These are phyloP conservation scores for Cydonia oblonga DNA, from an alignment of 331 rosid species.

Conservation along the genomic window DNA sequence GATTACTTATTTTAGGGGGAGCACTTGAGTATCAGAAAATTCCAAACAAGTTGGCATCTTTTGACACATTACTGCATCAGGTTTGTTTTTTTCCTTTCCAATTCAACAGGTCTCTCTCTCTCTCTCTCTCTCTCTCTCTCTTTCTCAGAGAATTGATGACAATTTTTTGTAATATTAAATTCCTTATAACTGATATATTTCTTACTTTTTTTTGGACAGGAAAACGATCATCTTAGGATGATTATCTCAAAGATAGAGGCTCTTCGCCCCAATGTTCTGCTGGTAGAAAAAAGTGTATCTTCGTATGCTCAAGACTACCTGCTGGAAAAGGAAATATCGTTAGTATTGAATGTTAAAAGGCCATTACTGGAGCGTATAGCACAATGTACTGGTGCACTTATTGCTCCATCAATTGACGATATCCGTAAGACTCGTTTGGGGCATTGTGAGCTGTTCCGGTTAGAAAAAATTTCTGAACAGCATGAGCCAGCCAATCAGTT, in stretches of 20 bases:
- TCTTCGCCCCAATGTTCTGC: slow-evolving; percentile 79
- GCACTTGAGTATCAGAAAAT: slow-evolving; percentile 89
- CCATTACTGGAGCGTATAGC: slow-evolving; percentile 83
- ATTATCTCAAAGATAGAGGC: slow-evolving; percentile 82
- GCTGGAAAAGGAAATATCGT: slow-evolving; percentile 82
- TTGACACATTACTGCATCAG: slow-evolving; percentile 80
- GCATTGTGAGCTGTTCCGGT: slow-evolving; percentile 81
- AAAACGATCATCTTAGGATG: slow-evolving; percentile 76
- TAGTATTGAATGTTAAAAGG: slow-evolving; percentile 92
- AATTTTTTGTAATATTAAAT: neutral
- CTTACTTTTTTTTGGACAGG: slow-evolving; percentile 38
- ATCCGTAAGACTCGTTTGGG: slow-evolving; percentile 67
- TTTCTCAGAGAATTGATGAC: neutral
- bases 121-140: neutral
- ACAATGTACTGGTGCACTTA: slow-evolving; percentile 75
- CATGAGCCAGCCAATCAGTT: slow-evolving; percentile 49
- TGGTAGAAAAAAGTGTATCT: slow-evolving; percentile 90
- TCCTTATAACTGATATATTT: slow-evolving; percentile 2
- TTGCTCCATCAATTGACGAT: slow-evolving; percentile 68
- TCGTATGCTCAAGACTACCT: slow-evolving; percentile 67
- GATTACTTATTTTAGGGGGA: slow-evolving; percentile 78
- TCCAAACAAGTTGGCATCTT: slow-evolving; percentile 80
- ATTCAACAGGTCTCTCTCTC: neutral
- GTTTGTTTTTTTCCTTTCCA: slow-evolving; percentile 21
- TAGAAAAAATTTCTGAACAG: slow-evolving; percentile 64